Conservation (phyloP, 768 basidiomycete genomes). For the Dacryopinax primogenitus region DNA sequence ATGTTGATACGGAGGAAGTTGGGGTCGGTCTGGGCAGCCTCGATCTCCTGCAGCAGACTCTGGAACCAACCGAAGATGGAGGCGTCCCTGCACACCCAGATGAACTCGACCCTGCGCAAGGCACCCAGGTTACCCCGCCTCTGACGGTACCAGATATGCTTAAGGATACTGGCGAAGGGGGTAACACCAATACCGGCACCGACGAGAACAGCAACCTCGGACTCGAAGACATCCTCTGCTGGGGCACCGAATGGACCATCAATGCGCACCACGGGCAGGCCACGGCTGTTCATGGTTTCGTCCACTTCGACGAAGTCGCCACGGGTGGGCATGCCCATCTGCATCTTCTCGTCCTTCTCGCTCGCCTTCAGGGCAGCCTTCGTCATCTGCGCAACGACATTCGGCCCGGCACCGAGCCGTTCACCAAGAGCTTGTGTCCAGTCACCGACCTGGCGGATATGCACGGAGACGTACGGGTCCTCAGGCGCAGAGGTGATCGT, state of each 20-base stretch:
- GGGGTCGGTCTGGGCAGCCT: slow-evolving; percentile 77
- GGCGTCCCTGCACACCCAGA: slow-evolving; percentile 88
- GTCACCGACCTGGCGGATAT: slow-evolving; percentile 89
- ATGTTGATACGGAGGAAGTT: slow-evolving; percentile 88
- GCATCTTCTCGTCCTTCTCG: slow-evolving; percentile 43
- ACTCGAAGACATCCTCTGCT: slow-evolving; percentile 76
- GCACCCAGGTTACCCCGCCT: slow-evolving; percentile 61
- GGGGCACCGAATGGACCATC: slow-evolving; percentile 92
- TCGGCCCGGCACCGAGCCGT: slow-evolving; percentile 68
- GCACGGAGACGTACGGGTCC: slow-evolving; percentile 82
- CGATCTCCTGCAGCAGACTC: slow-evolving; percentile 71
- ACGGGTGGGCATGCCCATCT: slow-evolving; percentile 27
- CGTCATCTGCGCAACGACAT: slow-evolving; percentile 66
- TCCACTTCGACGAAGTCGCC: slow-evolving; percentile 77
- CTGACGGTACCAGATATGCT: slow-evolving; percentile 92
- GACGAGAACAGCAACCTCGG: slow-evolving; percentile 79
- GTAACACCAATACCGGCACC: slow-evolving; percentile 95
- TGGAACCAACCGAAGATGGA: slow-evolving; percentile 99
- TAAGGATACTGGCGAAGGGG: slow-evolving; percentile 87
- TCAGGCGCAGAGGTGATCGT: slow-evolving; percentile 92
- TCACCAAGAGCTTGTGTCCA: slow-evolving; percentile 74
- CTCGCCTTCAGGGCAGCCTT: slow-evolving; percentile 61
- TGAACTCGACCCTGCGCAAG: slow-evolving; percentile 81
- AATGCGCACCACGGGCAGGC: slow-evolving; percentile 59
- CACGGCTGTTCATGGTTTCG: slow-evolving; percentile 32